These are phyloP conservation scores for Malus asiatica DNA, from an alignment of 306 rosid species.

Conservation along the genomic window DNA sequence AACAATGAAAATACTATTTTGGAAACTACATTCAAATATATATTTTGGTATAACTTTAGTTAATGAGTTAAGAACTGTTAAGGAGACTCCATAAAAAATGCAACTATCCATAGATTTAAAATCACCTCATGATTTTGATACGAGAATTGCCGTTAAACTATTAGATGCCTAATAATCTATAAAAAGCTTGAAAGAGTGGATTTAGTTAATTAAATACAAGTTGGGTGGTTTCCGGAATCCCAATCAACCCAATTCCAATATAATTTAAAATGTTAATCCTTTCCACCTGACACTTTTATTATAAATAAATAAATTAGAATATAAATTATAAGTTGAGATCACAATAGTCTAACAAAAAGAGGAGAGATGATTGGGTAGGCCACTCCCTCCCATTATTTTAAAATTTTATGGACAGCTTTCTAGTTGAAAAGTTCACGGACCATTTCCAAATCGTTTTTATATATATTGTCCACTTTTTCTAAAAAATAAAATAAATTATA, in stretches of 20 bases:
- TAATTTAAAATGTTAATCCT: neutral
- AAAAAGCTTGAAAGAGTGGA: too few species aligned
- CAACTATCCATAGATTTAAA: accelerated
- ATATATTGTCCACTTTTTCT: neutral
- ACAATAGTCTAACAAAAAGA: neutral
- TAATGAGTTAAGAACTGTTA: too few species aligned
- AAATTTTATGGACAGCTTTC: neutral
- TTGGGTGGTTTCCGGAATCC: slow-evolving; percentile 32
- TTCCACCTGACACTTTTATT: slow-evolving; percentile 3
- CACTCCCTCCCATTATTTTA: neutral
- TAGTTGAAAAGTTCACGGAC: neutral
- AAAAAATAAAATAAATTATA: too few species aligned
- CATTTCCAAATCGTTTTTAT: neutral
- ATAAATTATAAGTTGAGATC: neutral
- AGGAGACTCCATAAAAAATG: too few species aligned
- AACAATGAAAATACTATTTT: too few species aligned
- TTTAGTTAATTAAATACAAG: slow-evolving; percentile 20
- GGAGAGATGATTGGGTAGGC: neutral
- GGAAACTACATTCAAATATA: too few species aligned
- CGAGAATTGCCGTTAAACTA: accelerated
- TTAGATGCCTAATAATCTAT: accelerated
- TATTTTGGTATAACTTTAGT: too few species aligned
- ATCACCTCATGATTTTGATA: accelerated
- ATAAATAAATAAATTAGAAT: neutral
- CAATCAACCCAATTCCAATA: slow-evolving; percentile 26